A percentile compares a stretch with the other conserved stretches of the same genome.
These are phyloP conservation scores for Alternaria burnsii DNA, from an alignment of 2,329 filamentous ascomycete genomes.

Conservation along the genomic window DNA sequence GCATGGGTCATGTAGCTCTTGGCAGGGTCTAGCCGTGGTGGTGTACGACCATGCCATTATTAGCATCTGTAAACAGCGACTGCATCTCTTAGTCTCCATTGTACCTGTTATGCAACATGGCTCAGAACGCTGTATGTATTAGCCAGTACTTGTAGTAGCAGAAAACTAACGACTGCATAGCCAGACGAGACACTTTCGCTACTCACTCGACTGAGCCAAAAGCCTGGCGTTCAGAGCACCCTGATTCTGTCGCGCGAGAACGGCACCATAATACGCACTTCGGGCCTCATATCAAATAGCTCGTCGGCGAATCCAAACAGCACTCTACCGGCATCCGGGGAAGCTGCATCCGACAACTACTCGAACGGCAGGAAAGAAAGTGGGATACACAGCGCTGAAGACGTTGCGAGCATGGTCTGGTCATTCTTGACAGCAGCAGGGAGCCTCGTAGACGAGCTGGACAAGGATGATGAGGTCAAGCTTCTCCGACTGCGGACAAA, in stretches of 20 bases:
- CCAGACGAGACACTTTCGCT: constrained; percentile 69
- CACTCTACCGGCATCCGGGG: constrained; percentile 47
- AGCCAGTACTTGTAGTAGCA: background rate
- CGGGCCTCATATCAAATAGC: constrained; percentile 71
- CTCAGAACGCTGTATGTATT: constrained; percentile 38
- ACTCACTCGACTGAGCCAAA: constrained; percentile 75
- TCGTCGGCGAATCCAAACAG: constrained; percentile 57
- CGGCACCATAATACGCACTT: constrained; percentile 78
- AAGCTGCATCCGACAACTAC: constrained; percentile 42
- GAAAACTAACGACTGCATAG: constrained; percentile 26
- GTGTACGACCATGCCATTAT: constrained; percentile 30
- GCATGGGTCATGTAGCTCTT: constrained; percentile 17
- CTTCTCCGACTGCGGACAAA: constrained; percentile 80
- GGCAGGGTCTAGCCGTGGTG: constrained; percentile 29
- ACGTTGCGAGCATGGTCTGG: constrained; percentile 80
- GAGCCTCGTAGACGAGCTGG: constrained; percentile 74
- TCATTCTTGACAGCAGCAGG: constrained; percentile 75
- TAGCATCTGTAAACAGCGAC: constrained; percentile 12
- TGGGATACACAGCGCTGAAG: constrained; percentile 69
- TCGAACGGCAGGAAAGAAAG: constrained; percentile 50
- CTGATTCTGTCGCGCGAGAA: constrained; percentile 76
- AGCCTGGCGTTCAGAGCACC: constrained; percentile 80
- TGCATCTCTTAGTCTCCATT: constrained; percentile 10
- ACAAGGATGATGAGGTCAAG: constrained; percentile 80
- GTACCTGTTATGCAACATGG: constrained; percentile 27